These are phyloP conservation scores for Fennellomyces sp. DNA, from an alignment of 371 early-diverging fungal genomes.

Conservation along the genomic window DNA sequence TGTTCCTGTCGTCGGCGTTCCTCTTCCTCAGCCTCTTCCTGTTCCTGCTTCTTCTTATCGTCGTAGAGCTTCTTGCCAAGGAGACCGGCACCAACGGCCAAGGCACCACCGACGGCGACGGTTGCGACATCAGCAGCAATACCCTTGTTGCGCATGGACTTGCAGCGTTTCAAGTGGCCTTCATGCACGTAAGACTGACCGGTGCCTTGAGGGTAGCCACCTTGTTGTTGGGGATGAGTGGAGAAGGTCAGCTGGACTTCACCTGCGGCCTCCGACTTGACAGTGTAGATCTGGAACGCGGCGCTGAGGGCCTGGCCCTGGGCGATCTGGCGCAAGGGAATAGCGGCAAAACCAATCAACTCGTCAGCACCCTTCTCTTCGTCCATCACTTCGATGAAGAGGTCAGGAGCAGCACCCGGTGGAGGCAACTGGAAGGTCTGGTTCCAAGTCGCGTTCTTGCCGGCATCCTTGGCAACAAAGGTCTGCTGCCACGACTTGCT, in stretches of 20 bases:
- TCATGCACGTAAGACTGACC: slow-evolving; percentile 57
- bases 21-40: slow-evolving; percentile 14
- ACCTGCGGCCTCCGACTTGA: slow-evolving; percentile 54
- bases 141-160: slow-evolving; percentile 51
- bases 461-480: slow-evolving; percentile 57
- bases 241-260: slow-evolving; percentile 53
- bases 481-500: slow-evolving; percentile 56
- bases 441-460: slow-evolving; percentile 59
- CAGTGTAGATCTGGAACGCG: slow-evolving; percentile 47
- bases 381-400: slow-evolving; percentile 61
- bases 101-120: slow-evolving; percentile 13
- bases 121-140: slow-evolving; percentile 38
- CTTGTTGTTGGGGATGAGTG: slow-evolving; percentile 27
- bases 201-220: slow-evolving; percentile 15
- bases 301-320: slow-evolving; percentile 52
- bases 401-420: slow-evolving; percentile 52
- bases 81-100: slow-evolving; percentile 44
- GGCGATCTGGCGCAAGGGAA: slow-evolving; percentile 59
- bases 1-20: slow-evolving; percentile 18
- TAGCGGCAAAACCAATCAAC: slow-evolving; percentile 64
- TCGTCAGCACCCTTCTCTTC: slow-evolving; percentile 49
- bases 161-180: slow-evolving; percentile 49
- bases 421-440: slow-evolving; percentile 53
- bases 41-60: slow-evolving; percentile 35
- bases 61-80: slow-evolving; percentile 53